A percentile compares a stretch with the other conserved stretches of the same genome.
Conservation (phyloP, 352 stramenopile genomes). For the Phytophthora hybrid region DNA sequence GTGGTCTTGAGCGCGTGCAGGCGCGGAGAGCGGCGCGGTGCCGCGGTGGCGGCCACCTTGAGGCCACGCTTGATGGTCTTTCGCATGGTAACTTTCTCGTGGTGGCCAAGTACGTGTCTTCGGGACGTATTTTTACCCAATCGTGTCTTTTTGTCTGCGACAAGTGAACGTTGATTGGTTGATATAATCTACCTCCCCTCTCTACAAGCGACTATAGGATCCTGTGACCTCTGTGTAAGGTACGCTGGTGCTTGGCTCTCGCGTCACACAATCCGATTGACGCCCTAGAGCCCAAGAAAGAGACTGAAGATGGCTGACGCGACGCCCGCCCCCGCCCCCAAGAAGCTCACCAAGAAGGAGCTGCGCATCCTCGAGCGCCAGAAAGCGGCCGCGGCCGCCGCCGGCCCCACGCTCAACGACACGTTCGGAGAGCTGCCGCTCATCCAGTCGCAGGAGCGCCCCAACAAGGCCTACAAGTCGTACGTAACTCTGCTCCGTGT, state of each 20-base stretch:
- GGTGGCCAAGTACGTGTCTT: slow-evolving; percentile 3
- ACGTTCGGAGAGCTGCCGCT: slow-evolving; percentile 91
- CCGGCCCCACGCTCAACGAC: slow-evolving; percentile 79
- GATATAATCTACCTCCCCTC: slow-evolving; percentile 27
- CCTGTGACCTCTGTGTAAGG: slow-evolving; percentile 13
- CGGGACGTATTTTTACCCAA: slow-evolving; percentile 43
- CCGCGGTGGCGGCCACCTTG: slow-evolving; percentile 25
- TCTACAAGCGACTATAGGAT: slow-evolving; percentile 16
- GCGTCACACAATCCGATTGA: slow-evolving; percentile 39
- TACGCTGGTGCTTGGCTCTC: slow-evolving; percentile 32
- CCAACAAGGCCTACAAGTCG: slow-evolving; percentile 66
- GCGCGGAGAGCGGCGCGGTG: slow-evolving; percentile 37
- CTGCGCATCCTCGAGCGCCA: slow-evolving; percentile 90
- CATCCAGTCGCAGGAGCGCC: slow-evolving; percentile 90
- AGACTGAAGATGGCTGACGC: slow-evolving; percentile 57
- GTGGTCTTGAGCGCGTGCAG: slow-evolving; percentile 24
- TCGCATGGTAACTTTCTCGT: slow-evolving; percentile 29
- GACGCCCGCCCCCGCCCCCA: slow-evolving; percentile 50
- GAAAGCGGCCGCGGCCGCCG: slow-evolving; percentile 73
- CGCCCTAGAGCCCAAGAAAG: slow-evolving; percentile 23
- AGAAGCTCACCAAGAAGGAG: slow-evolving; percentile 93
- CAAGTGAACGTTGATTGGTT: slow-evolving; percentile 27
- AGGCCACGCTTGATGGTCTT: slow-evolving; percentile 39
- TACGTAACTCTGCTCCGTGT: slow-evolving; percentile 46
- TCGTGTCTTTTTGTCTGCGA: slow-evolving; percentile 15